Conservation (phyloP, 176 grass and related monocot species). For the Paspalum notatum region DNA sequence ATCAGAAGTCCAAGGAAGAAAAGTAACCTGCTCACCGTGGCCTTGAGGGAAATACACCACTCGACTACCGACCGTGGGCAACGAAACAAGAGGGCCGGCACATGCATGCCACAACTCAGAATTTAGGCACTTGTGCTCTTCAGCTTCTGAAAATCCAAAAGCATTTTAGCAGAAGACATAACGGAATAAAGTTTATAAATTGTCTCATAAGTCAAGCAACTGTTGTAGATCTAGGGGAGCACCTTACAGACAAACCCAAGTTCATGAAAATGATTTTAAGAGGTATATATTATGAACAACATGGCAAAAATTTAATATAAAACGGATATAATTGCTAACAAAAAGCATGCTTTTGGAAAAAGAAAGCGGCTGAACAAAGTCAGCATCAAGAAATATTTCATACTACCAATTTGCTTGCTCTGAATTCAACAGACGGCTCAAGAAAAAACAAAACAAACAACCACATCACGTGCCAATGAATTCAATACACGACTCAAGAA, state of each 20-base stretch:
- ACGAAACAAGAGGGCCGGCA: slow-evolving; percentile 73
- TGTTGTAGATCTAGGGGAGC: slow-evolving; percentile 23
- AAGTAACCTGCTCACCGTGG: slow-evolving; percentile 79
- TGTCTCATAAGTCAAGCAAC: not conserved
- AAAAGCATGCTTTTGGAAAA: not conserved
- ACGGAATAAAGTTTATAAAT: not conserved
- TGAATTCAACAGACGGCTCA: not conserved
- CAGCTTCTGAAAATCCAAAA: slow-evolving; percentile 46
- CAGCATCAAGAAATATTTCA: slow-evolving; percentile 8
- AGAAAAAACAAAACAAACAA: not conserved
- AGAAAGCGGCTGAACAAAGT: not conserved
- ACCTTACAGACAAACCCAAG: not conserved
- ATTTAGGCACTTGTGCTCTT: slow-evolving; percentile 74
- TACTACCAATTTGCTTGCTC: not conserved
- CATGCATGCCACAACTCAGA: slow-evolving; percentile 91
- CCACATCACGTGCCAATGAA: not conserved
- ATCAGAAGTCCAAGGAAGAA: slow-evolving; percentile 31
- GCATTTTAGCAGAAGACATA: slow-evolving; percentile 24
- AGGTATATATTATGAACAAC: not conserved
- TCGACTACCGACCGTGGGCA: slow-evolving; percentile 66
- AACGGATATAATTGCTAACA: not conserved
- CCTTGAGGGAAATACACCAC: slow-evolving; percentile 92
- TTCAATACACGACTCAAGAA: not conserved
- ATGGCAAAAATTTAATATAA: not conserved
- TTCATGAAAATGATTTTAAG: slow-evolving; percentile 10